A percentile compares a stretch with the other conserved stretches of the same genome.
These are phyloP conservation scores for Neonectria magnoliae DNA, from an alignment of 2,329 filamentous ascomycete species.

Conservation along the genomic window DNA sequence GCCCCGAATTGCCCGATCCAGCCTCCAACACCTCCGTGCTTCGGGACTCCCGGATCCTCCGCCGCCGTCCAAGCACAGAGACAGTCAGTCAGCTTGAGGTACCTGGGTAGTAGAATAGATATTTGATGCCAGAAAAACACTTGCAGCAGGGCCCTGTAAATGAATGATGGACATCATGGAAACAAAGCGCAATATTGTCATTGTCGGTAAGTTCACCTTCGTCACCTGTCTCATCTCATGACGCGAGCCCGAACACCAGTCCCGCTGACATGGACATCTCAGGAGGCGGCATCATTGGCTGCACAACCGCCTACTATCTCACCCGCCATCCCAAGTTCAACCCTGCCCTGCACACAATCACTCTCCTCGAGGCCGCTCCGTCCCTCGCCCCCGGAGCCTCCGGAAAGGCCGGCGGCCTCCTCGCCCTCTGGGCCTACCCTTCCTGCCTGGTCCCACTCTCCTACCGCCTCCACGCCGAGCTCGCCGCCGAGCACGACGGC, in stretches of 20 bases:
- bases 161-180: constrained; percentile 43
- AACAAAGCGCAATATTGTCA: constrained; percentile 58
- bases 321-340: constrained; percentile 87
- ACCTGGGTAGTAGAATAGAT: background rate
- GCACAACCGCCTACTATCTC: constrained; percentile 89
- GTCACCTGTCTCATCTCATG: constrained; percentile 6
- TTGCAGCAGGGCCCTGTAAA: background rate
- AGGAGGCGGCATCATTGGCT: constrained; percentile 95
- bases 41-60: background rate
- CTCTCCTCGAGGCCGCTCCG: constrained; percentile 84
- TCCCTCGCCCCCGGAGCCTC: constrained; percentile 90
- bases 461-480: constrained; percentile 82
- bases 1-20: constrained; percentile 21
- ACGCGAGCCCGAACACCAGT: background rate
- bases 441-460: constrained; percentile 84
- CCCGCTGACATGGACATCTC: constrained; percentile 22
- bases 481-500: constrained; percentile 86
- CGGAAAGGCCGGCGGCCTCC: constrained; percentile 91
- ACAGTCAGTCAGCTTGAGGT: background rate
- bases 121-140: background rate
- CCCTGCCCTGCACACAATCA: constrained; percentile 78
- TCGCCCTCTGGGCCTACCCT: constrained; percentile 94
- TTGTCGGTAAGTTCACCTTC: constrained; percentile 54
- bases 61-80: background rate
- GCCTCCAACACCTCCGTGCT: constrained; percentile 4